Evolutionary conservation across 768 basidiomycete species (phyloP).

Genomic region (Mycena venus): DNA sequence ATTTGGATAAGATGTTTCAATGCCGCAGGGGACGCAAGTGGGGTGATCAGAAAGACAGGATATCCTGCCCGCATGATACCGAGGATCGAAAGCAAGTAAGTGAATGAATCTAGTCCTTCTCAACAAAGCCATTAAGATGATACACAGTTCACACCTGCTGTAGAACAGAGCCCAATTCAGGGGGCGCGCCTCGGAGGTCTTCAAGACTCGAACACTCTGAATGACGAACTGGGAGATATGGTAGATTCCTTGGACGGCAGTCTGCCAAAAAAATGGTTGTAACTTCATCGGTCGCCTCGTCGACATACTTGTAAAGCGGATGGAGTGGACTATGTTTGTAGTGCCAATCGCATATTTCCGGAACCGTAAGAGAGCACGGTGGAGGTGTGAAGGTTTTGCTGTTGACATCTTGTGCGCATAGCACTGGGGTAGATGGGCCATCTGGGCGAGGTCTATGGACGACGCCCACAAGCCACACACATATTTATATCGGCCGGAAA

Average conservation of each 20-base stretch:
- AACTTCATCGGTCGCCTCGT: not conserved
- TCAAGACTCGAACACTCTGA: not conserved
- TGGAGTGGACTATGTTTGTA: not conserved
- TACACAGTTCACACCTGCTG: not conserved
- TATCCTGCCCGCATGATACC: slow-evolving; percentile 13
- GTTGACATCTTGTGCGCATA: not conserved
- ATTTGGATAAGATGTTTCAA: not conserved
- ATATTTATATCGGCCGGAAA: too few relatives aligned
- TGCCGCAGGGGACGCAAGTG: not conserved
- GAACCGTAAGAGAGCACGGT: not conserved
- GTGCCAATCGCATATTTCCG: slow-evolving; percentile 10
- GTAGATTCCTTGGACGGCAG: slow-evolving; percentile 8
- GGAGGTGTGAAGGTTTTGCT: slow-evolving; percentile 6
- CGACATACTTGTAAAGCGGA: not conserved
- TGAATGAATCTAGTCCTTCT: not conserved
- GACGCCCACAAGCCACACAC: too few relatives aligned
- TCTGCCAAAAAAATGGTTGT: not conserved
- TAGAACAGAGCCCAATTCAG: slow-evolving; percentile 9
- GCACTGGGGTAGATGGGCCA: not conserved
- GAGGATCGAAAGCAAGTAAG: not conserved
- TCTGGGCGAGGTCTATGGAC: too few relatives aligned
- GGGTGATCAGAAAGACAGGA: slow-evolving; percentile 2
- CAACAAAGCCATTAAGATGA: not conserved
- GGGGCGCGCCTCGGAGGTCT: not conserved
- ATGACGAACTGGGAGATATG: not conserved